Conservation (phyloP, 352 stramenopile genomes). For the Pythium dissotocum region DNA sequence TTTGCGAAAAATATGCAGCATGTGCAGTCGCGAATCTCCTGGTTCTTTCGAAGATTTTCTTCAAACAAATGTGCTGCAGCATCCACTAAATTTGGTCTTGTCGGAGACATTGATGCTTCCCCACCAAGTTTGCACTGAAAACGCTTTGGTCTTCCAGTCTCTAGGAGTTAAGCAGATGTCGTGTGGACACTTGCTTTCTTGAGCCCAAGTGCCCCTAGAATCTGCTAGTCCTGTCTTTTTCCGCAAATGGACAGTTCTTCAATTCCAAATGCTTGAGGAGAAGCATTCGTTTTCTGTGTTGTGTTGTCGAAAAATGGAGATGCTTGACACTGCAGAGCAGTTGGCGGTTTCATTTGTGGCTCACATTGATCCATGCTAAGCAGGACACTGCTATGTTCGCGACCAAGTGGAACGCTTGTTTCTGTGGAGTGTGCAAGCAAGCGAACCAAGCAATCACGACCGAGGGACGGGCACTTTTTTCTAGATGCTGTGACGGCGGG, state of each 20-base stretch:
- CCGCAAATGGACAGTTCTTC: slow-evolving; percentile 1
- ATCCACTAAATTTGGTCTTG: too few relatives aligned
- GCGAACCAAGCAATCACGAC: too few relatives aligned
- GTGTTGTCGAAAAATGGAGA: neutral
- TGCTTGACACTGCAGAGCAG: neutral
- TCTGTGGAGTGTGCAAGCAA: neutral
- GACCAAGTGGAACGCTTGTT: neutral
- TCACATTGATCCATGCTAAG: neutral
- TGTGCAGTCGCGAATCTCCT: too few relatives aligned
- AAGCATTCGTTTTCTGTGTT: slow-evolving; percentile 7
- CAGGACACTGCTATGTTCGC: neutral
- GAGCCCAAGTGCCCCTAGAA: slow-evolving; percentile 4
- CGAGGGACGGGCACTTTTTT: neutral
- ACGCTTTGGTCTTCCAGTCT: too few relatives aligned
- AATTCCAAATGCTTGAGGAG: slow-evolving; percentile 5
- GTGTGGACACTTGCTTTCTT: neutral
- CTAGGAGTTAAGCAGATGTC: neutral
- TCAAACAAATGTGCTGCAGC: too few relatives aligned
- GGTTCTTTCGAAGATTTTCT: too few relatives aligned
- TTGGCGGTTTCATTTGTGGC: slow-evolving; percentile 4
- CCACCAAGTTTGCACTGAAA: too few relatives aligned
- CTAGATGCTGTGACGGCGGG: neutral
- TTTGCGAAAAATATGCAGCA: neutral
- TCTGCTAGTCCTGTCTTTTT: slow-evolving; percentile 1
- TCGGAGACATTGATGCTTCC: too few relatives aligned